Base-by-base conservation (phyloP, 163 green algal species). In the Scenedesmus sp. region DNA sequence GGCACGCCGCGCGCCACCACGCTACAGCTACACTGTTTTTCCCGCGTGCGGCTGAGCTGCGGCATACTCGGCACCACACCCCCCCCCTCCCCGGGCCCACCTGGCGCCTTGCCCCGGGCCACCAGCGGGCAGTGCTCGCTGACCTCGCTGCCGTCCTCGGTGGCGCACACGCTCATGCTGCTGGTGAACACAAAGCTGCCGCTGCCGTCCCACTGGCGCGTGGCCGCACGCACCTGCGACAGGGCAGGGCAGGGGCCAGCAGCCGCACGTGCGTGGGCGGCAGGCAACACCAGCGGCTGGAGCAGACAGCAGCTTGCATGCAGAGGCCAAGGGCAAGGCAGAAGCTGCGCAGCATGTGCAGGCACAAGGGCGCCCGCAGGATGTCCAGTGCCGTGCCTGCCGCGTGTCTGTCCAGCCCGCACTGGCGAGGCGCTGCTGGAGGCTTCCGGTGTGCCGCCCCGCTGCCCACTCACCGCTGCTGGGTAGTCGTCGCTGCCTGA, bases 161-260 rank as follows among this genome's bases (percentile, higher is more conserved):
- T 95, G 0, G 90, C 88, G 85, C 97, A 99, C 35, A 99, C 94
- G 0, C 89, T 95, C 51, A 96, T 98, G 85, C 93, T 97, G 81
- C 93, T 97, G 26, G 98, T 99, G 96, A 99, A 99, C 3, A 99
- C 88, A 51, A 99, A 96, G 15, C 76, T 92, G 83, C 96, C 95
- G 22, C 68, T 95, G 92, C 94, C 95, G 85, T 98, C 96, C 97
- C 98, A 99, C 43, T 94, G 92, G 30, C 91, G 37, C 35, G 96
- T 79, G 4, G 97, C 98, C 4, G 93, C 88, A n/a, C 92, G 51
- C 9, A 98, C 92, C 93, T 96, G 56, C 40, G 33, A 24, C 1
- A 24, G 51, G 10, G n/a, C 42, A 59, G 59, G 22, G 6, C 18
- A 44, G 18, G 46, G 44, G 35, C 46, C 26, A 79, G 30, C 6